Conservation (phyloP, 352 stramenopile genomes). For the Pythium utonaiense region DNA sequence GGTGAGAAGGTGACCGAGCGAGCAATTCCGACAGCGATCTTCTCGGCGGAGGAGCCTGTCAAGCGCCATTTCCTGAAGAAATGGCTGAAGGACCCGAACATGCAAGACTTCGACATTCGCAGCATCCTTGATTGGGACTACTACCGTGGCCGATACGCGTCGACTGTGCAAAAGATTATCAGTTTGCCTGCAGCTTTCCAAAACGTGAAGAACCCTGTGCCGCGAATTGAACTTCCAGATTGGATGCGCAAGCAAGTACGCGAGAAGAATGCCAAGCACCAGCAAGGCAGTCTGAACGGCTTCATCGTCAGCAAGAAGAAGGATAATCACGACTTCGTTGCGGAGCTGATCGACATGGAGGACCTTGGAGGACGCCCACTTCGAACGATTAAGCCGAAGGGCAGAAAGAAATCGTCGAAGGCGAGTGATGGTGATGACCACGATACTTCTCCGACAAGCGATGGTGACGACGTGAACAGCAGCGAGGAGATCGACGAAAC, state of each 20-base stretch:
- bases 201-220: slow-evolving; percentile 95
- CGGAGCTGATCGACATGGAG: slow-evolving; percentile 69
- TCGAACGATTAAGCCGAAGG: slow-evolving; percentile 9
- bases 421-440: not conserved
- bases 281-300: slow-evolving; percentile 84
- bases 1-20: slow-evolving; percentile 97
- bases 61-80: slow-evolving; percentile 97
- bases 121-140: slow-evolving; percentile 99
- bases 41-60: slow-evolving; percentile 92
- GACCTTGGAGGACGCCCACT: slow-evolving; percentile 32
- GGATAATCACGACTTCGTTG: slow-evolving; percentile 37
- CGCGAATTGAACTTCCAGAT: slow-evolving; percentile 93
- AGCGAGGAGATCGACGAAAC: slow-evolving; percentile 14
- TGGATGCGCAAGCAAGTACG: slow-evolving; percentile 95
- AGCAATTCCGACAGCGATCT: slow-evolving; percentile 98
- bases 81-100: slow-evolving; percentile 92
- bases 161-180: slow-evolving; percentile 99
- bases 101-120: slow-evolving; percentile 92
- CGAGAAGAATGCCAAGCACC: slow-evolving; percentile 79
- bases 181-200: slow-evolving; percentile 98
- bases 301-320: slow-evolving; percentile 70
- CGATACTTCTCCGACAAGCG: slow-evolving; percentile 13
- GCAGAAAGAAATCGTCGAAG: slow-evolving; percentile 5
- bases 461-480: slow-evolving; percentile 24
- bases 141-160: slow-evolving; percentile 86